A percentile compares a stretch with the other conserved stretches of the same genome.
These are phyloP conservation scores for Fusarium veterinarium DNA, from an alignment of 2,329 filamentous ascomycete species.

Conservation along the genomic window DNA sequence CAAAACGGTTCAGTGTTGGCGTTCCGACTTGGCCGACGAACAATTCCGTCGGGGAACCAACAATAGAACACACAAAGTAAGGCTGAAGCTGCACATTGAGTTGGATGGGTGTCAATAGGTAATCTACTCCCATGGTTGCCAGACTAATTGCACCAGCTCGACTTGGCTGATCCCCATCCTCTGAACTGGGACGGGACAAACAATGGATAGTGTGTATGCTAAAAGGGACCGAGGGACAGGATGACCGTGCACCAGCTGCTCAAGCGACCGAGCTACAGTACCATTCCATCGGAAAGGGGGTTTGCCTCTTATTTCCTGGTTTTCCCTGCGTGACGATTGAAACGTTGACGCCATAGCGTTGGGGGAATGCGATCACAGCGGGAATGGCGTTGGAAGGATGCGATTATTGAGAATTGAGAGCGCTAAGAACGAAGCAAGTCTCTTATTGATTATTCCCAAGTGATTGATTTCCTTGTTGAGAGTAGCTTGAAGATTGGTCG, in stretches of 20 bases:
- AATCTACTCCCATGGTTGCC: not conserved
- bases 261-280: constrained; percentile 4
- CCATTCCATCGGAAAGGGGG: constrained; percentile 35
- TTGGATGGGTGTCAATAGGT: constrained; percentile 1
- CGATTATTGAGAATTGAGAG: constrained; percentile 7
- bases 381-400: constrained; percentile 26
- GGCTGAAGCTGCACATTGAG: not conserved
- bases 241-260: not conserved
- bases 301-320: not conserved
- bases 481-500: not conserved
- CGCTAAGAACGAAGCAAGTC: not conserved
- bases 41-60: not conserved
- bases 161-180: constrained; percentile 30
- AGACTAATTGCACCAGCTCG: constrained; percentile 7
- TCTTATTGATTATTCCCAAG: not conserved
- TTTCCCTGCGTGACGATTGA: constrained; percentile 3
- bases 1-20: not conserved
- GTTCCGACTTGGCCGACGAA: not conserved
- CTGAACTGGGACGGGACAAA: constrained; percentile 15
- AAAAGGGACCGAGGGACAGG: not conserved
- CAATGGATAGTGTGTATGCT: not conserved
- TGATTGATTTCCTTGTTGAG: not conserved
- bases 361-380: constrained; percentile 9
- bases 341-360: constrained; percentile 32
- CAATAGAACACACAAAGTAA: not conserved